A percentile compares a stretch with the other conserved stretches of the same genome.
Conservation (phyloP, 2,329 filamentous ascomycete species). For the Monosporascus sp. region DNA sequence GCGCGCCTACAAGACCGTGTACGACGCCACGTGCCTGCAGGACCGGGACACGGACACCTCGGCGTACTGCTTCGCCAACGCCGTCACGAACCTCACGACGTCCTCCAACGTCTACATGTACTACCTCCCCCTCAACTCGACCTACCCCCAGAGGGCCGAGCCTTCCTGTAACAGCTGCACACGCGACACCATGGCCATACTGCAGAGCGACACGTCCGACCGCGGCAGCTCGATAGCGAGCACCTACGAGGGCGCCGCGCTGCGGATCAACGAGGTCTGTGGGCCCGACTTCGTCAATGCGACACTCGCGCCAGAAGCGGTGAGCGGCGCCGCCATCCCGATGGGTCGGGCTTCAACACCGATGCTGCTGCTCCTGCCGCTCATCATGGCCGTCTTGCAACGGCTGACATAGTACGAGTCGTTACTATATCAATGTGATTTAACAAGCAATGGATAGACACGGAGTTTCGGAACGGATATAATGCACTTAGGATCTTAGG, state of each 20-base stretch:
- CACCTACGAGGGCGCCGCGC: constrained; percentile 67
- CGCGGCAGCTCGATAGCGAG: constrained; percentile 58
- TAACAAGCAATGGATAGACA: background rate
- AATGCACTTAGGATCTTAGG: background rate
- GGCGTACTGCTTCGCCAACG: constrained; percentile 77
- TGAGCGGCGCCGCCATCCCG: constrained; percentile 13
- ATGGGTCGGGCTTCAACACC: constrained; percentile 12
- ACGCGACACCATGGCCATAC: constrained; percentile 75
- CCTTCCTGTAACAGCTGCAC: constrained; percentile 75
- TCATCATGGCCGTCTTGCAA: constrained; percentile 15
- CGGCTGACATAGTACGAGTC: constrained; percentile 13
- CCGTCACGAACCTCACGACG: constrained; percentile 68
- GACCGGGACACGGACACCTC: constrained; percentile 48
- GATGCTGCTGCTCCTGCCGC: constrained; percentile 17
- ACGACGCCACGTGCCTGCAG: constrained; percentile 73
- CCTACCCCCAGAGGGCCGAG: constrained; percentile 59
- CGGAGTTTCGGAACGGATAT: background rate
- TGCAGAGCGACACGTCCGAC: constrained; percentile 62
- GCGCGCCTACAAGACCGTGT: constrained; percentile 69
- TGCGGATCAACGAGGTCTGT: constrained; percentile 64
- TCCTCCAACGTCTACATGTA: constrained; percentile 76
- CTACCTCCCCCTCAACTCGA: constrained; percentile 73
- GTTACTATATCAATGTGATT: background rate
- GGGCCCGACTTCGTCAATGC: constrained; percentile 53
- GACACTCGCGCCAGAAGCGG: constrained; percentile 38